A percentile compares a stretch with the other conserved stretches of the same genome.
Evolutionary conservation across 257 asterid species (phyloP).

Genomic region (Scutellaria barbata): DNA sequence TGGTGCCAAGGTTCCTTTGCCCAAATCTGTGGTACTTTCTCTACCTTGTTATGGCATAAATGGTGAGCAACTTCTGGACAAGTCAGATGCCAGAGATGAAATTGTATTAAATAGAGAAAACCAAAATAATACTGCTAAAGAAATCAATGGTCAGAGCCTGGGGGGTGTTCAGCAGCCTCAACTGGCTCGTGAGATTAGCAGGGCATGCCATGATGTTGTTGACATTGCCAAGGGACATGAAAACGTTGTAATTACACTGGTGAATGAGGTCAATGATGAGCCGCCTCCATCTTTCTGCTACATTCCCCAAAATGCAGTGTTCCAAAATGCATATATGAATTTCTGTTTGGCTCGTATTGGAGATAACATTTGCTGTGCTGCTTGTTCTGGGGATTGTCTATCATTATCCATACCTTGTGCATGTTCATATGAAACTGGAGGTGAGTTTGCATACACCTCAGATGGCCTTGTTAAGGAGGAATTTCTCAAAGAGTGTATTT

Average conservation of each 20-base stretch:
- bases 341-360: constrained; percentile 76
- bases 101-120: constrained; percentile 35
- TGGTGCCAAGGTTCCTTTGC: constrained; percentile 39
- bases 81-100: constrained; percentile 41
- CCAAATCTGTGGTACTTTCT: constrained; percentile 36
- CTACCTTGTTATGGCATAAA: constrained; percentile 43
- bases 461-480: constrained; percentile 84
- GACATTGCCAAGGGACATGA: constrained; percentile 93
- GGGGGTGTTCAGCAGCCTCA: constrained; percentile 43
- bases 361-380: constrained; percentile 61
- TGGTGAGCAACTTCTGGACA: constrained; percentile 37
- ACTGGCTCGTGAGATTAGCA: constrained; percentile 28
- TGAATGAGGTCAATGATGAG: constrained; percentile 66
- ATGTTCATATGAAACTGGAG: constrained; percentile 74
- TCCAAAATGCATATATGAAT: constrained; percentile 71
- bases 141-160: constrained; percentile 41
- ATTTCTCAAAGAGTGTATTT: constrained; percentile 69
- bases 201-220: constrained; percentile 43
- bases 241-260: constrained; percentile 59
- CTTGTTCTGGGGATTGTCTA: constrained; percentile 81
- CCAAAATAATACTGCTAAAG: constrained; percentile 42
- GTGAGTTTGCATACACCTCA: constrained; percentile 80
- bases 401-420: constrained; percentile 68
- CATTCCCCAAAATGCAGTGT: constrained; percentile 72
- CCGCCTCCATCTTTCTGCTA: constrained; percentile 71